These are phyloP conservation scores for Boletus pseudopeckii DNA, from an alignment of 768 basidiomycete genomes.

Conservation along the genomic window DNA sequence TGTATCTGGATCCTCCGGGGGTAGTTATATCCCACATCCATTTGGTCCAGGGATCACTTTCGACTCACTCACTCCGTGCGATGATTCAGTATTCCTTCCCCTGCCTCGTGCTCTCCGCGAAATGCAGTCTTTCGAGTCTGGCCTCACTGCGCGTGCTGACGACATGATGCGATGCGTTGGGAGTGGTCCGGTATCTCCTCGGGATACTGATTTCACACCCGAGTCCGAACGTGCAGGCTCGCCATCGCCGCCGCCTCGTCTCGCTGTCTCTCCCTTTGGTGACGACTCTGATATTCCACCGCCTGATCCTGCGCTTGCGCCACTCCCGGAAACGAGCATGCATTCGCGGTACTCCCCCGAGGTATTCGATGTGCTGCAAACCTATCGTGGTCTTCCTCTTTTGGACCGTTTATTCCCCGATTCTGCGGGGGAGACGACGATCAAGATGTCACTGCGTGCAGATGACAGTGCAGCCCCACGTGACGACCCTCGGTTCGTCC, in stretches of 20 bases:
- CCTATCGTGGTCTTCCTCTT: constrained; percentile 70
- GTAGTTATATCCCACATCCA: constrained; percentile 43
- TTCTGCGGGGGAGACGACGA: constrained; percentile 59
- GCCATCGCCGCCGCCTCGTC: constrained; percentile 19
- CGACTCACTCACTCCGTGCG: constrained; percentile 52
- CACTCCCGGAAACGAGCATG: constrained; percentile 47
- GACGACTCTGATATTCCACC: constrained; percentile 30
- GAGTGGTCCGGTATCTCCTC: constrained; percentile 10
- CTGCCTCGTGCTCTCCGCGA: constrained; percentile 63
- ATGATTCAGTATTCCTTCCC: constrained; percentile 40
- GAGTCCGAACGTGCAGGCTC: constrained; percentile 3
- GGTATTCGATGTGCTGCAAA: constrained; percentile 79
- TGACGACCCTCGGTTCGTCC: constrained; percentile 87
- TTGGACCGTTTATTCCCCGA: constrained; percentile 63
- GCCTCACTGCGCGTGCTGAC: constrained; percentile 66
- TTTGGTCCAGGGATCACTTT: constrained; percentile 65
- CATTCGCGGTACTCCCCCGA: constrained; percentile 68
- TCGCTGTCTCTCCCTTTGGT: constrained; percentile 26
- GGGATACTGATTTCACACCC: not conserved
- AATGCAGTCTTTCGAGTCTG: constrained; percentile 87
- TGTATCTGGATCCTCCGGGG: constrained; percentile 18
- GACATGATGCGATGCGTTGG: constrained; percentile 25
- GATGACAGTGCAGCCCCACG: constrained; percentile 71
- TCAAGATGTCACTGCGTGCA: constrained; percentile 64
- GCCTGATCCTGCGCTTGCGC: constrained; percentile 27